These are phyloP conservation scores for Primulina eburnea DNA, from an alignment of 257 asterid species.

Conservation along the genomic window DNA sequence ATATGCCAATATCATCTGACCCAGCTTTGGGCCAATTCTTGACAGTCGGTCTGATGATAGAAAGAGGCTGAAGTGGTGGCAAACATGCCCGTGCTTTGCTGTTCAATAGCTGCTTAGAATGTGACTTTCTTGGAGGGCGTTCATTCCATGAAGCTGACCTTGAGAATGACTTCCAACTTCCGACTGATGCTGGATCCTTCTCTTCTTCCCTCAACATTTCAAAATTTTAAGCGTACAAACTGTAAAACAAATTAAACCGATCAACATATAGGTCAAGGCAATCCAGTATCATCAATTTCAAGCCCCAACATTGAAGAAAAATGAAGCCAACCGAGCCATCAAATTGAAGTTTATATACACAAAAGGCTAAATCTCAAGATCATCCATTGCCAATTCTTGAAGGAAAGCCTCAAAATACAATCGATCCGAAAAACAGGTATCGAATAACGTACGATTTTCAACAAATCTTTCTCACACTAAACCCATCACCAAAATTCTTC, in stretches of 20 bases:
- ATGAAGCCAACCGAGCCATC: slow-evolving; percentile 16
- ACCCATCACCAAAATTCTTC: slow-evolving; percentile 41
- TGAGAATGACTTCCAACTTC: slow-evolving; percentile 46
- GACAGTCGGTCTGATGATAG: slow-evolving; percentile 49
- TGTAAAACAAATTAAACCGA: slow-evolving; percentile 40
- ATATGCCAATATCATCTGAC: slow-evolving; percentile 84
- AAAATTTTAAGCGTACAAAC: slow-evolving; percentile 35
- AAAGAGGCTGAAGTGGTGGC: slow-evolving; percentile 94
- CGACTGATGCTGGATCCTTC: slow-evolving; percentile 47
- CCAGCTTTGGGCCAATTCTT: slow-evolving; percentile 94
- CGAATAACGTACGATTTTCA: slow-evolving; percentile 26
- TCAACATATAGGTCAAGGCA: slow-evolving; percentile 28
- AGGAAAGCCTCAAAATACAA: slow-evolving; percentile 12
- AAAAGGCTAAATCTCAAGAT: slow-evolving; percentile 24
- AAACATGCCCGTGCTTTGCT: slow-evolving; percentile 83
- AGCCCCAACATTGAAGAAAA: neutral
- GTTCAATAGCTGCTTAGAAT: slow-evolving; percentile 65
- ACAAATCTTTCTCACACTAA: slow-evolving; percentile 39
- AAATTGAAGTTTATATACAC: slow-evolving; percentile 17
- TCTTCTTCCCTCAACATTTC: slow-evolving; percentile 60
- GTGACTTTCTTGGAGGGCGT: slow-evolving; percentile 57
- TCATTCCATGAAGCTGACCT: slow-evolving; percentile 80
- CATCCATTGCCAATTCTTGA: slow-evolving; percentile 2
- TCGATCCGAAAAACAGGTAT: neutral
- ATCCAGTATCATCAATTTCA: slow-evolving; percentile 26